Evolutionary conservation across 2,329 filamentous ascomycete species (phyloP).

Genomic region (Pezicula rhizophila): DNA sequence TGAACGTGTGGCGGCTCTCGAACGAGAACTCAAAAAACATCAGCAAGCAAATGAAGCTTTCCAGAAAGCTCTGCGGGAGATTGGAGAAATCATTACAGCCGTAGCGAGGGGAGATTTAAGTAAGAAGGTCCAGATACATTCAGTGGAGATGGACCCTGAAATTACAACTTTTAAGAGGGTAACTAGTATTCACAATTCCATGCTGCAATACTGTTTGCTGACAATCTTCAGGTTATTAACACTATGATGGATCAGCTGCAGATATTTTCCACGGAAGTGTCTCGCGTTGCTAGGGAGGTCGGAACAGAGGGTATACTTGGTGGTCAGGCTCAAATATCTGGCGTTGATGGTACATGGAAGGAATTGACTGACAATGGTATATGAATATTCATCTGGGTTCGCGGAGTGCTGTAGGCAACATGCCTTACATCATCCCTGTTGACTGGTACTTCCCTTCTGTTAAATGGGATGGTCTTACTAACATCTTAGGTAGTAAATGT

Average conservation of each 20-base stretch:
- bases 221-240: conserved; percentile 56
- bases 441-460: too few relatives aligned
- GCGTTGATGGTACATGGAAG: conserved; percentile 95
- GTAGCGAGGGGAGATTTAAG: conserved; percentile 92
- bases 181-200: conserved; percentile 3
- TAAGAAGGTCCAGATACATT: conserved; percentile 94
- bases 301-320: conserved; percentile 92
- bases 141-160: conserved; percentile 95
- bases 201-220: not conserved
- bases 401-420: not conserved
- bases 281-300: conserved; percentile 88
- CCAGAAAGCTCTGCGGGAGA: conserved; percentile 93
- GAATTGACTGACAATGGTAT: conserved; percentile 82
- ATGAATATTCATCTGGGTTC: conserved; percentile 7
- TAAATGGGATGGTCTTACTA: conserved; percentile 5
- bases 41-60: conserved; percentile 98
- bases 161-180: conserved; percentile 97
- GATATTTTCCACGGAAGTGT: conserved; percentile 94
- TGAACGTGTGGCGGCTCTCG: conserved; percentile 80
- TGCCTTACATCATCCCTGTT: too few relatives aligned
- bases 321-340: conserved; percentile 87
- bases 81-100: conserved; percentile 94
- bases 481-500: conserved; percentile 56
- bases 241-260: conserved; percentile 99
- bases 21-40: conserved; percentile 92